Evolutionary conservation across 257 asterid genomes (phyloP).

Genomic region (Nyctanthes arbortristis): DNA sequence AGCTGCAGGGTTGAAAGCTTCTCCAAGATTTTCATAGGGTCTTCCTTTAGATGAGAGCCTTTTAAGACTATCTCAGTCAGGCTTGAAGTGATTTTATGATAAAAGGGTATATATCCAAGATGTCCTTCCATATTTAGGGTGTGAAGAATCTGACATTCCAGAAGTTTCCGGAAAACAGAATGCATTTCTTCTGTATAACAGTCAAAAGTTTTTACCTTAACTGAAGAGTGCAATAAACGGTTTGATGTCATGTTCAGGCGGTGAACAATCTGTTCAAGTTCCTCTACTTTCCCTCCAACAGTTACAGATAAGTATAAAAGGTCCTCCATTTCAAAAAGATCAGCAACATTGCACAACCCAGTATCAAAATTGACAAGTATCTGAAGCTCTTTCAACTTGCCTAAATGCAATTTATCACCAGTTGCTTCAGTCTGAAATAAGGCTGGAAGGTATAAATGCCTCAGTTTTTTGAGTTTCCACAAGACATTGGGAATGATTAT

Average conservation of each 20-base stretch:
- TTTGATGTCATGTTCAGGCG: neutral
- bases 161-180: slow-evolving; percentile 4
- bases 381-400: slow-evolving; percentile 18
- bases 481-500: slow-evolving; percentile 19
- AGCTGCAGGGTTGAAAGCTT: slow-evolving; percentile 6
- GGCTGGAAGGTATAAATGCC: slow-evolving; percentile 14
- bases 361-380: slow-evolving; percentile 12
- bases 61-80: slow-evolving; percentile 9
- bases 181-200: slow-evolving; percentile 15
- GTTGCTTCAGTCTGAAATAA: neutral
- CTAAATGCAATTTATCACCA: neutral
- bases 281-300: neutral
- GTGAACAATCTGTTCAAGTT: neutral
- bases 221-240: neutral
- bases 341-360: neutral
- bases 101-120: neutral
- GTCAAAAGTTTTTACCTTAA: slow-evolving; percentile 5
- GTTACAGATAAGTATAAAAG: neutral
- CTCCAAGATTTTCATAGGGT: slow-evolving; percentile 22
- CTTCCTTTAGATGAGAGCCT: slow-evolving; percentile 4
- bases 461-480: slow-evolving; percentile 7
- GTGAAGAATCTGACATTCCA: neutral
- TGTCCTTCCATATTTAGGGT: slow-evolving; percentile 8
- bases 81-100: neutral
- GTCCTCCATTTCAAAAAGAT: neutral